phyloP scores from a whole-genome alignment of 768 basidiomycete species.

The Coprinopsis sp. region DNA sequence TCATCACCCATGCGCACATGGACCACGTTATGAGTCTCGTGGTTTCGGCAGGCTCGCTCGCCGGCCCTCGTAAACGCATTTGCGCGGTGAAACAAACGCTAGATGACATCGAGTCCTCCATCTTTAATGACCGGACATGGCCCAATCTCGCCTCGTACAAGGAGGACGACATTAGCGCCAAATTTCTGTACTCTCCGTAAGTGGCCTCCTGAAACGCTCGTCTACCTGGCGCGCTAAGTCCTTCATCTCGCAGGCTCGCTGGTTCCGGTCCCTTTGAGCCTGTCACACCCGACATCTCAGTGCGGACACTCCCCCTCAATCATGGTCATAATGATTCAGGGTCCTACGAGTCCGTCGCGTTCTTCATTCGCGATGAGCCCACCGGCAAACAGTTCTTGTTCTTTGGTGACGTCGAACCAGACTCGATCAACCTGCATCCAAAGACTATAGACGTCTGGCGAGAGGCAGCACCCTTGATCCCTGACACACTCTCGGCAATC shows the following conservation, averaged over 20 bases:
- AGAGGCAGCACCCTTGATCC: slow-evolving; percentile 73
- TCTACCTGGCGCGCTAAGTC: not conserved
- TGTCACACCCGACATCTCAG: slow-evolving; percentile 54
- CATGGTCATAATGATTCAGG: slow-evolving; percentile 61
- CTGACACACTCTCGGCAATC: slow-evolving; percentile 61
- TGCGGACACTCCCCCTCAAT: slow-evolving; percentile 62
- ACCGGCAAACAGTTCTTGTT: slow-evolving; percentile 75
- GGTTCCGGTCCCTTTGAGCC: slow-evolving; percentile 48
- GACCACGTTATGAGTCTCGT: slow-evolving; percentile 86
- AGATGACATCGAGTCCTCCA: slow-evolving; percentile 53
- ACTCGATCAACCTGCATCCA: slow-evolving; percentile 57
- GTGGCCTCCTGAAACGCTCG: slow-evolving; percentile 21
- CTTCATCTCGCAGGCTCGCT: slow-evolving; percentile 36
- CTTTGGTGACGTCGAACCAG: slow-evolving; percentile 93
- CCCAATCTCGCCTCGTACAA: slow-evolving; percentile 79
- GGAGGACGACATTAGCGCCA: slow-evolving; percentile 52
- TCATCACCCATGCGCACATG: slow-evolving; percentile 86
- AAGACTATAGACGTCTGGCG: slow-evolving; percentile 74
- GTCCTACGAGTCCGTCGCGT: slow-evolving; percentile 75
- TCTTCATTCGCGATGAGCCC: slow-evolving; percentile 72
- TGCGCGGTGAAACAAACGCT: slow-evolving; percentile 58
- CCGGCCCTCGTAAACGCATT: slow-evolving; percentile 58
- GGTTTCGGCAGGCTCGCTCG: slow-evolving; percentile 74
- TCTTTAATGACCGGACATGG: slow-evolving; percentile 82
- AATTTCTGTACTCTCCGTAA: slow-evolving; percentile 62